Evolutionary conservation across 176 grass and related monocot species (phyloP), one percentile per base, ranked within the genome.

Genomic region (Hyparrhenia diplandra): DNA sequence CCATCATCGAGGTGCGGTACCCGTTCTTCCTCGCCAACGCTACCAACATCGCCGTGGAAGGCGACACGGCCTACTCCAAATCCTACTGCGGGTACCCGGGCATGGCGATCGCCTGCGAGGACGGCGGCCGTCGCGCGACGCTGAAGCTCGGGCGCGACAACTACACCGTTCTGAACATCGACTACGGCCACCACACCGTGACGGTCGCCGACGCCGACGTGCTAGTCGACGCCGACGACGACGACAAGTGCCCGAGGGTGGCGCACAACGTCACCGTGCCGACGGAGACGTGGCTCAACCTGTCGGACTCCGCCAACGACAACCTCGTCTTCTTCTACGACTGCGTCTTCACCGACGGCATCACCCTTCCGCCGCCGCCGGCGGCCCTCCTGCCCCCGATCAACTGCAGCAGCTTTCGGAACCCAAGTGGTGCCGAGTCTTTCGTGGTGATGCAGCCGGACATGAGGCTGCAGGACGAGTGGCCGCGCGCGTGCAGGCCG

Each of bases 31-130:
- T 77, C 21, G 47, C 35, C 70, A 30, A 30, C 59, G 24, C 70
- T 10, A 52, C 73, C 10, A 4, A 25, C 58, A 8, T 0, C 45
- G 11, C 0, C 20, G 24, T 73, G 42, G 39, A 74, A 7, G 79
- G 40, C 10, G 25, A 10, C 45, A 36, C 62, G 0, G 6, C 34
- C 17, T 0, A 2, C 10, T 20, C 59, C n/a, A 28, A 5, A 5
- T 64, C 24, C 60, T 79, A 72, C 84, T 89, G 89, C 72, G 81
- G 92, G n/a, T 87, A 91, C 72, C 89, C 89, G 0, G 43, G 77
- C 42, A 81, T 89, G 77, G 78, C 42, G 7, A 25, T 92, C 55
- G 31, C 11, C 60, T 94, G 89, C 67, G 40, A 41, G 10, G 40
- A 0, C 40, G 39, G 13, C 77, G n/a, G n/a, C n/a, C n/a, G n/a